Conservation (phyloP, 306 rosid genomes). For the Oemleria cerasiformis region DNA sequence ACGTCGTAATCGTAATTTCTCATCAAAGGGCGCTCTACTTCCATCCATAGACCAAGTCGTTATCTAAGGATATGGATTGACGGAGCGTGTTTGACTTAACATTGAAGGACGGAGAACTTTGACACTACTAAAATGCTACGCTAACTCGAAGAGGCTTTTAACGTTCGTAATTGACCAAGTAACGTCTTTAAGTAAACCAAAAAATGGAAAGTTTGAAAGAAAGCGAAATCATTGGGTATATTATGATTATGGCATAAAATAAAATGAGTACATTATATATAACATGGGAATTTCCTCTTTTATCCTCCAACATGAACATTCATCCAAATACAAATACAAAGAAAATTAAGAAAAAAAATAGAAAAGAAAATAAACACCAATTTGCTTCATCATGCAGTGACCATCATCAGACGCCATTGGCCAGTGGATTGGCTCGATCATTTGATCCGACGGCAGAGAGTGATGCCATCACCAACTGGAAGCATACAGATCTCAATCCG, state of each 20-base stretch:
- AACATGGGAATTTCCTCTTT: background rate
- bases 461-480: constrained; percentile 88
- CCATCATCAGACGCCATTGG: background rate
- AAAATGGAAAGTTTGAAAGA: background rate
- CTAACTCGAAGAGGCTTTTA: too few species aligned
- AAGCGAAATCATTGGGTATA: background rate
- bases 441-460: constrained; percentile 76
- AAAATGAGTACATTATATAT: too few species aligned
- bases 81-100: too few species aligned
- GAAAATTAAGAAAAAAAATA: background rate
- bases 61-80: too few species aligned
- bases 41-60: too few species aligned
- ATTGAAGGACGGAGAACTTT: too few species aligned
- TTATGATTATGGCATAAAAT: background rate
- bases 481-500: constrained; percentile 89
- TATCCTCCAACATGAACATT: constrained; percentile 7
- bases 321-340: constrained; percentile 7
- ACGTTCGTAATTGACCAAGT: too few species aligned
- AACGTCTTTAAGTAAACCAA: background rate
- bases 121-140: too few species aligned
- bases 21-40: too few species aligned
- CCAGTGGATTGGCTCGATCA: constrained; percentile 10
- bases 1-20: too few species aligned
- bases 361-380: background rate
- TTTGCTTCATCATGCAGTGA: background rate